These are phyloP conservation scores for Coniella vitis DNA, from an alignment of 2,329 filamentous ascomycete genomes.

Conservation along the genomic window DNA sequence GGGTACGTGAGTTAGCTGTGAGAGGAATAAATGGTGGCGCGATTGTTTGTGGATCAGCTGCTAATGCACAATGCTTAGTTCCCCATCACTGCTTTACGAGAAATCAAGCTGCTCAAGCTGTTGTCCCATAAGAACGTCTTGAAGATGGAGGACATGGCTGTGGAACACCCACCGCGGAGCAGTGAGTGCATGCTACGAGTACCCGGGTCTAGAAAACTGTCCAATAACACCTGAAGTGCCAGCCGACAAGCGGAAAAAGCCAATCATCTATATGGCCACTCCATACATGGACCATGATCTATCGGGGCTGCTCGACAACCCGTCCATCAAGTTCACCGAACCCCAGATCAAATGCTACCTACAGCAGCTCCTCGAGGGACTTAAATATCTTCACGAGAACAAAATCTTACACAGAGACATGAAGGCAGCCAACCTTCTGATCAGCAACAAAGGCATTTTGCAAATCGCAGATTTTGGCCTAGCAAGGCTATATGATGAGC, in stretches of 20 bases:
- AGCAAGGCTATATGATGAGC: conserved; percentile 86
- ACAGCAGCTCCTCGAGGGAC: conserved; percentile 82
- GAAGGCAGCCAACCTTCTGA: conserved; percentile 96
- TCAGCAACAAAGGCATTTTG: conserved; percentile 86
- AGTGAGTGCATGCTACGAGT: conserved; percentile 33
- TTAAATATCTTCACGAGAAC: conserved; percentile 83
- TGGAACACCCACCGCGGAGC: conserved; percentile 65
- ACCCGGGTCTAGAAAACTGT: conserved; percentile 5
- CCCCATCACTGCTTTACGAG: conserved; percentile 93
- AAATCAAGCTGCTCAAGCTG: conserved; percentile 95
- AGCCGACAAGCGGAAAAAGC: conserved; percentile 73
- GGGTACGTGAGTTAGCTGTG: conserved; percentile 44
- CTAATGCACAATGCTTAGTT: conserved; percentile 46
- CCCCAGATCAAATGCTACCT: conserved; percentile 98
- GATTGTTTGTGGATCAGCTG: not conserved
- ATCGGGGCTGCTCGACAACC: conserved; percentile 94
- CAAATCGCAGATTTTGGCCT: conserved; percentile 98
- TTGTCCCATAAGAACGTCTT: conserved; percentile 88
- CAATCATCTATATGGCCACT: conserved; percentile 96
- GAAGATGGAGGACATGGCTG: conserved; percentile 88
- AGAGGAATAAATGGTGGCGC: conserved; percentile 1
- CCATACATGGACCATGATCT: conserved; percentile 99
- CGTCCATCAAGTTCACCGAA: conserved; percentile 77
- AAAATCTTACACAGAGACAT: conserved; percentile 94
- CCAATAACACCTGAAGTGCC: conserved; percentile 17